Conservation (phyloP, 108 stramenopile species). For the Chaetoceros muelleri region DNA sequence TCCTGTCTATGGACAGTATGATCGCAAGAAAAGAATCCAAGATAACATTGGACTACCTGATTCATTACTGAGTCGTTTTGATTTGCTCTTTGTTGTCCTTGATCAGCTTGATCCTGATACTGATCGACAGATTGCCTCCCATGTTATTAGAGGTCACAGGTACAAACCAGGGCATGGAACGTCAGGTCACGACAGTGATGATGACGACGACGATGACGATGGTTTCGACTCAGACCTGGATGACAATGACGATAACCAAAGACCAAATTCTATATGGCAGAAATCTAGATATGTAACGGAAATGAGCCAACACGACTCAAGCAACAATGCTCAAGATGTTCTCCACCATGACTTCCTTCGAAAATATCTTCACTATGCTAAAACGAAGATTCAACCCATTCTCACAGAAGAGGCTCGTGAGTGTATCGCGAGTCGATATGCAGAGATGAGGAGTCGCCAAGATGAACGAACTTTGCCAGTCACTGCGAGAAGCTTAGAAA, state of each 20-base stretch:
- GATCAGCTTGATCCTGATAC: constrained; percentile 93
- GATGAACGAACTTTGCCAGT: constrained; percentile 86
- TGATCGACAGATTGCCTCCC: constrained; percentile 90
- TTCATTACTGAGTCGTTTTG: constrained; percentile 97
- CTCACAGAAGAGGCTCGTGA: constrained; percentile 91
- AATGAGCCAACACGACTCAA: neutral
- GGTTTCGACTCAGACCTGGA: constrained; percentile 32
- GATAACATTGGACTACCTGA: constrained; percentile 99
- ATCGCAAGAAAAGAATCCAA: constrained; percentile 87
- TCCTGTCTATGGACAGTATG: constrained; percentile 99
- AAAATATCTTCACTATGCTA: constrained; percentile 97
- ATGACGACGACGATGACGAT: constrained; percentile 70
- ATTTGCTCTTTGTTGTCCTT: constrained; percentile 98
- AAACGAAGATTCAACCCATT: constrained; percentile 80
- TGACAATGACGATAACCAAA: constrained; percentile 12
- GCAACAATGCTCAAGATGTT: constrained; percentile 50
- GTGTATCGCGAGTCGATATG: constrained; percentile 91
- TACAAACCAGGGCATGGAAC: constrained; percentile 82
- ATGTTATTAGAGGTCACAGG: constrained; percentile 90
- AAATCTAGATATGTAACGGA: constrained; percentile 26
- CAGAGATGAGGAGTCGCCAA: constrained; percentile 87
- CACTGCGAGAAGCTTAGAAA: constrained; percentile 97
- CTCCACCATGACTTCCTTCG: constrained; percentile 91
- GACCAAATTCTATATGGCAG: constrained; percentile 66
- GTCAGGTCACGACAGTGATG: constrained; percentile 61